Evolutionary conservation across 805 yeast genomes (phyloP).

Genomic region (Kuraishia ogatae): DNA sequence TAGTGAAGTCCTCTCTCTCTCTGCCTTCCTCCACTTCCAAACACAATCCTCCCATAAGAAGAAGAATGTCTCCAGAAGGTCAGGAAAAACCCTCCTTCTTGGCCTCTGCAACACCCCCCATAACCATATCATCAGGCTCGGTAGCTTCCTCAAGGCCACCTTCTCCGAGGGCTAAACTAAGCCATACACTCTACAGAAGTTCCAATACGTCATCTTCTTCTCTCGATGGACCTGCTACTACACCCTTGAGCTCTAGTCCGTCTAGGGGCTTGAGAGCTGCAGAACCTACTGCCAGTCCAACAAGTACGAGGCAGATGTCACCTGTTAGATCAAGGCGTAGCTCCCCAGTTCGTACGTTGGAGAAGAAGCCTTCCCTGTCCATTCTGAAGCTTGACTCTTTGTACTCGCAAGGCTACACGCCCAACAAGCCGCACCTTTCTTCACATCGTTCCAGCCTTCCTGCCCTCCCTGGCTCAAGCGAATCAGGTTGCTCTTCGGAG

Average conservation of each 20-base stretch:
- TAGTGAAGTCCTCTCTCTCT: not conserved
- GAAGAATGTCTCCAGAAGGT: not conserved
- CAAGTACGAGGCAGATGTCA: not conserved
- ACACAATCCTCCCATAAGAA: not conserved
- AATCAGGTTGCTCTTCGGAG: not conserved
- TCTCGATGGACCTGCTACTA: not conserved
- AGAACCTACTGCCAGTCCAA: not conserved
- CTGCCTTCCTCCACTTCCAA: not conserved
- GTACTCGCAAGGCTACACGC: conserved; percentile 1
- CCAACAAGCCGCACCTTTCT: not conserved
- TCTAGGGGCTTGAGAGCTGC: not conserved
- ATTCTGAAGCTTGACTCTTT: conserved; percentile 13
- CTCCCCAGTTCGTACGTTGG: not conserved
- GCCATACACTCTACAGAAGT: not conserved
- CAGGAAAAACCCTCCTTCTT: not conserved
- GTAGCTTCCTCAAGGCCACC: not conserved
- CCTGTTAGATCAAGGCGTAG: not conserved
- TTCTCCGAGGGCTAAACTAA: not conserved
- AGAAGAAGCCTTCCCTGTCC: conserved; percentile 16
- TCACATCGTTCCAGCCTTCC: not conserved
- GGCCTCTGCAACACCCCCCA: not conserved
- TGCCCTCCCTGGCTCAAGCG: conserved; percentile 1
- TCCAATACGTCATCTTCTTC: not conserved
- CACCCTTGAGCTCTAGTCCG: not conserved
- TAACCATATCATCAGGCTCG: not conserved